Conservation (phyloP, 2,329 filamentous ascomycete species). For the Colletotrichum siamense region DNA sequence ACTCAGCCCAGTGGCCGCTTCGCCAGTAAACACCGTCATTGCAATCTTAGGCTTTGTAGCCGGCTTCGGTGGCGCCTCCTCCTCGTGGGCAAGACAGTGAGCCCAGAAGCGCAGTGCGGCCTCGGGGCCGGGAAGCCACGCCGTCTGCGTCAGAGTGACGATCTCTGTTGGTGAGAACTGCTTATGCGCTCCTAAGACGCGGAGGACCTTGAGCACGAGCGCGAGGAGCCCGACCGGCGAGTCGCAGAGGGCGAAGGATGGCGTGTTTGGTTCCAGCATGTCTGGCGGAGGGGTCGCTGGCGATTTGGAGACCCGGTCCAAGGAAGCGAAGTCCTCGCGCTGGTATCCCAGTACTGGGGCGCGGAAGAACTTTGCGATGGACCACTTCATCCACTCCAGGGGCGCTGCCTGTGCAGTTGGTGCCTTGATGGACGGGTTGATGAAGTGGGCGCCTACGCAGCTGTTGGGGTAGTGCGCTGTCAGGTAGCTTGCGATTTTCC, state of each 20-base stretch:
- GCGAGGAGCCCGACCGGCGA: slow-evolving; percentile 64
- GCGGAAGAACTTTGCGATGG: slow-evolving; percentile 54
- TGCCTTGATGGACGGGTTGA: slow-evolving; percentile 58
- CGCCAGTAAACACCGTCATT: slow-evolving; percentile 53
- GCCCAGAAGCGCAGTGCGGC: slow-evolving; percentile 63
- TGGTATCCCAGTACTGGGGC: slow-evolving; percentile 61
- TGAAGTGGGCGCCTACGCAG: slow-evolving; percentile 66
- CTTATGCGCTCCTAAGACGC: slow-evolving; percentile 42
- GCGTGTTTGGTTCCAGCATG: slow-evolving; percentile 55
- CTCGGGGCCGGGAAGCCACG: slow-evolving; percentile 72
- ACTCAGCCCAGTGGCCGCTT: background rate
- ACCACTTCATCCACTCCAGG: slow-evolving; percentile 60
- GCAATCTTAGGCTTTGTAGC: slow-evolving; percentile 43
- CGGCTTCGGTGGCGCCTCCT: slow-evolving; percentile 29
- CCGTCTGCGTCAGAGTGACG: slow-evolving; percentile 64
- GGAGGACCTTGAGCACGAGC: slow-evolving; percentile 55
- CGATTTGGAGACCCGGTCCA: slow-evolving; percentile 31
- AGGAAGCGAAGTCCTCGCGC: slow-evolving; percentile 53
- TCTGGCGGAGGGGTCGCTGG: slow-evolving; percentile 33
- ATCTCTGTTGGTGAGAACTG: slow-evolving; percentile 57
- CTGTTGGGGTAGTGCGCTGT: slow-evolving; percentile 51
- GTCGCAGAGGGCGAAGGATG: slow-evolving; percentile 66
- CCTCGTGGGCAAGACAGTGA: slow-evolving; percentile 42
- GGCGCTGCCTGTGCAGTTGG: slow-evolving; percentile 52
- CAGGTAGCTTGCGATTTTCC: slow-evolving; percentile 52